Evolutionary conservation across 257 asterid species (phyloP), one percentile per base, ranked within the genome.

Genomic region (Salvia rosmarinus): DNA sequence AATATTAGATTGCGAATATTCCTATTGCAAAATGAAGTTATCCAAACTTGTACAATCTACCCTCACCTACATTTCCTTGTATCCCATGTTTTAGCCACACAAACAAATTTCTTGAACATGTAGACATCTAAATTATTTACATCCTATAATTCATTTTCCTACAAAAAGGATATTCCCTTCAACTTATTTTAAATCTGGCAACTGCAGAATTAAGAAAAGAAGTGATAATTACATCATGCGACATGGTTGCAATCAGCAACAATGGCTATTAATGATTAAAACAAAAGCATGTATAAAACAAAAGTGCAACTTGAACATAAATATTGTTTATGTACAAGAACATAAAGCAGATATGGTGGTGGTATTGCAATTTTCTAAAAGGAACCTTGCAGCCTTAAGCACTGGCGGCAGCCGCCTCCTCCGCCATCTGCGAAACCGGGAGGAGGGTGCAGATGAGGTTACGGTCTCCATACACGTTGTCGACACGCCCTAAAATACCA

Each of bases 401-500:
- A 68, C 86, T 75, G 34, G 98, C 97, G 6, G 93, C 98, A 14
- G 93, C 95, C 49, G 84, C 81, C 76, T 89, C 99, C 75, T 91
- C 98, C 0, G 87, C 96, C 85, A 81, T 86, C 81, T 89, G 91
- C 17, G 97, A 82, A 77, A 84, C 89, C 34, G 99, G 86, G 54
- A 85, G 97, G 76, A 91, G 98, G 69, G 99, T 95, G 96, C 99
- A 95, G 79, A 83, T 72, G 56, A 95, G 98, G 95, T 91, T 88
- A 34, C 99, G 96, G 76, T 95, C 99, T 54, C 99, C 98, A n/a
- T 95, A 91, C 68, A 95, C 96, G 52, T 95, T 95, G 88, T 95
- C 99, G 14, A 95, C 97, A 0, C 96, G 96, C 57, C 95, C 99
- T 95, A 43, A 70, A 37, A 74, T 39, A 9, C 16, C 6, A 63